Conservation (phyloP, 495 filamentous ascomycete species). For the Penicillium malachiteum region DNA sequence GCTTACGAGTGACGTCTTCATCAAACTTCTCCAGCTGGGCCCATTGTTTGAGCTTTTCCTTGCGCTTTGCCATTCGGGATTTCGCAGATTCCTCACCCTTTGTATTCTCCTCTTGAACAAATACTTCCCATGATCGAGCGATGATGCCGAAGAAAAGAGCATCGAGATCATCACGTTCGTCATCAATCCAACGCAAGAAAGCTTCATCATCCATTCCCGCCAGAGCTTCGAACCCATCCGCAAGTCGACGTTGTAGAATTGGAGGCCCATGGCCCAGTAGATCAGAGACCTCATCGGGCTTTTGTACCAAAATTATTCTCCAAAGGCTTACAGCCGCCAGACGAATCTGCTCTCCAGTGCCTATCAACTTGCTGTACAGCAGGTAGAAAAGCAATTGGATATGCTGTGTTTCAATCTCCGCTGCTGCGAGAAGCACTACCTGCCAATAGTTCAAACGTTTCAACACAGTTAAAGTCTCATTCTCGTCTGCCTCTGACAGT, state of each 20-base stretch:
- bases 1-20: slow-evolving; percentile 70
- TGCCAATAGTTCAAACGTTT: slow-evolving; percentile 94
- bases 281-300: slow-evolving; percentile 74
- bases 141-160: slow-evolving; percentile 73
- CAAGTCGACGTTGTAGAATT: slow-evolving; percentile 68
- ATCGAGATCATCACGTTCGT: slow-evolving; percentile 78
- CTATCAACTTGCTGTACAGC: slow-evolving; percentile 79
- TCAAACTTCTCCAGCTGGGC: slow-evolving; percentile 60
- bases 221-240: slow-evolving; percentile 76
- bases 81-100: slow-evolving; percentile 71
- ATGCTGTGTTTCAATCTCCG: slow-evolving; percentile 71
- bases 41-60: slow-evolving; percentile 80
- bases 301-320: slow-evolving; percentile 90
- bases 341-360: slow-evolving; percentile 61
- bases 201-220: slow-evolving; percentile 82
- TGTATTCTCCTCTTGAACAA: slow-evolving; percentile 75
- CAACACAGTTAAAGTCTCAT: slow-evolving; percentile 65
- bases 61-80: slow-evolving; percentile 66
- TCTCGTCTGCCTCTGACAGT: slow-evolving; percentile 77
- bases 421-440: slow-evolving; percentile 75
- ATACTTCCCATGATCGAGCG: slow-evolving; percentile 79
- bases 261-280: slow-evolving; percentile 68
- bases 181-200: slow-evolving; percentile 85
- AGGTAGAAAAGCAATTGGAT: slow-evolving; percentile 85
- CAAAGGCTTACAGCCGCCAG: slow-evolving; percentile 78